Evolutionary conservation across 129 eudicot genomes (phyloP).

Genomic region (Lactuca saligna): DNA sequence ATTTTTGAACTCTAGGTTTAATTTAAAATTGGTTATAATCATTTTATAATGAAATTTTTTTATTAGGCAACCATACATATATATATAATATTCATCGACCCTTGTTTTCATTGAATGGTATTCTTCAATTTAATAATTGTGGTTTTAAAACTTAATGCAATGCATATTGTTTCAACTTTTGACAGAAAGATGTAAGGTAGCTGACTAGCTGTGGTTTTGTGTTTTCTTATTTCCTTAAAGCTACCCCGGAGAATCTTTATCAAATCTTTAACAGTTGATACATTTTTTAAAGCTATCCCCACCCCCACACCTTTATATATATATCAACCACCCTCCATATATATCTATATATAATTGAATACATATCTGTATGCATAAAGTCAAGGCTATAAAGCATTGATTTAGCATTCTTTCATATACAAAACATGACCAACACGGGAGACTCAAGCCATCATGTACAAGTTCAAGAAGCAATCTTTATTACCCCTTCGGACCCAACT

Average conservation of each 20-base stretch:
- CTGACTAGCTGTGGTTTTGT: constrained; percentile 1
- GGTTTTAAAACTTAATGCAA: background rate
- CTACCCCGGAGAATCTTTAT: constrained; percentile 53
- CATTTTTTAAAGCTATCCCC: constrained; percentile 28
- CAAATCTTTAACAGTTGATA: constrained; percentile 54
- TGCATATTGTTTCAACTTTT: background rate
- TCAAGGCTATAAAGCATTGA: constrained; percentile 29
- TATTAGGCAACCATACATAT: background rate
- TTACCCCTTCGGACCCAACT: constrained; percentile 64
- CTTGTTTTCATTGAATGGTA: background rate
- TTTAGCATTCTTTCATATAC: constrained; percentile 17
- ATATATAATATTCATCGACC: too few relatives aligned
- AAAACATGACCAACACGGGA: constrained; percentile 24
- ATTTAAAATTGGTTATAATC: background rate
- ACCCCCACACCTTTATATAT: constrained; percentile 12
- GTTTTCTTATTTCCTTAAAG: constrained; percentile 45
- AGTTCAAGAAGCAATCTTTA: constrained; percentile 52
- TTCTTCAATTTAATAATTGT: too few relatives aligned
- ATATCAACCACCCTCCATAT: constrained; percentile 14
- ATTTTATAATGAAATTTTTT: too few relatives aligned
- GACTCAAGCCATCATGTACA: constrained; percentile 35
- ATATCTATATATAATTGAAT: constrained; percentile 8
- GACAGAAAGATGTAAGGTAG: constrained; percentile 13
- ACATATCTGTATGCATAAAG: background rate
- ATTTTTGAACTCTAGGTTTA: background rate